A percentile compares a stretch with the other conserved stretches of the same genome.
Evolutionary conservation across 208 protist species (phyloP).

Genomic region (Trypanosoma vivax): DNA sequence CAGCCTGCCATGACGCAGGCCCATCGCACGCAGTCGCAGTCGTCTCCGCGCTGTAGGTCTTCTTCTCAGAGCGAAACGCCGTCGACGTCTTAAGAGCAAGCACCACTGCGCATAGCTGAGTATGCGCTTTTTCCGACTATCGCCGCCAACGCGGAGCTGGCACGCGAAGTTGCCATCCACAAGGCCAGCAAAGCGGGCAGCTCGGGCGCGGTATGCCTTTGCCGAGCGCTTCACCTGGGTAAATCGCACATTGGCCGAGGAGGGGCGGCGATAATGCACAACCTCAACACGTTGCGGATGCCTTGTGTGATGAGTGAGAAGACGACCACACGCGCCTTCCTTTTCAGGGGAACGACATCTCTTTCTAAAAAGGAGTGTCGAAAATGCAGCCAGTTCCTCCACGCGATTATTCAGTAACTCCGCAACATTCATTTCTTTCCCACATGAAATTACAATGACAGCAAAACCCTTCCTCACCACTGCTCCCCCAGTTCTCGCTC

Average conservation of each 20-base stretch:
- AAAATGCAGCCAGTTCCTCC: slow-evolving; percentile 36
- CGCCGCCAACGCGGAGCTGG: slow-evolving; percentile 18
- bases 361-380: slow-evolving; percentile 22
- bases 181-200: not conserved
- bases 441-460: not conserved
- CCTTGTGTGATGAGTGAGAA: too few species aligned
- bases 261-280: slow-evolving; percentile 48
- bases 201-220: slow-evolving; percentile 10
- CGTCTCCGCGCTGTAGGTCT: slow-evolving; percentile 20
- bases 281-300: not conserved
- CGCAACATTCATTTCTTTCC: slow-evolving; percentile 40
- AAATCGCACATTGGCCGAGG: slow-evolving; percentile 56
- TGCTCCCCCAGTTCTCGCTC: not conserved
- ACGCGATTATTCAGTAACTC: slow-evolving; percentile 26
- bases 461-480: not conserved
- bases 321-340: too few species aligned
- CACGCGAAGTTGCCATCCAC: not conserved
- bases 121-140: slow-evolving; percentile 27
- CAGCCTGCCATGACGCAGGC: slow-evolving; percentile 21
- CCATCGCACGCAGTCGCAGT: slow-evolving; percentile 9
- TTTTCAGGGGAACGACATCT: slow-evolving; percentile 2
- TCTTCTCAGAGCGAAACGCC: slow-evolving; percentile 34
- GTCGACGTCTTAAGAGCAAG: slow-evolving; percentile 31
- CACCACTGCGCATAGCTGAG: slow-evolving; percentile 36
- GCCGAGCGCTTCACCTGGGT: slow-evolving; percentile 33